Percentiles rank a stretch among this genome's conserved stretches.
phyloP scores from a whole-genome alignment of 106 monocot species.

The Allium sativum region DNA sequence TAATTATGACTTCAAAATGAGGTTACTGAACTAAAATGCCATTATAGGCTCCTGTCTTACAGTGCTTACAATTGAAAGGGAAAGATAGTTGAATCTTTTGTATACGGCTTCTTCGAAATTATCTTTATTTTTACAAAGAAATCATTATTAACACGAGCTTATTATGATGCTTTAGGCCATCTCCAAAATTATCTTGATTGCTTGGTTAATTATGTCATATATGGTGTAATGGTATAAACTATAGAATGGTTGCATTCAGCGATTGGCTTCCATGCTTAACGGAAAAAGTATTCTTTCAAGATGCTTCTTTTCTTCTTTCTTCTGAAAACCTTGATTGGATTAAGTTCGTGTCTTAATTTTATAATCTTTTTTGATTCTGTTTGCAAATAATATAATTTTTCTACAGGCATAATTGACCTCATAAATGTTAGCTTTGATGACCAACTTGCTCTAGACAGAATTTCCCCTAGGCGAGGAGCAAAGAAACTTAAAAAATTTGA shows the following conservation, averaged over 20 bases:
- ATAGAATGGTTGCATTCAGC: too few species aligned
- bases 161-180: too few species aligned
- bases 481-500: slow-evolving; percentile 74
- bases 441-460: slow-evolving; percentile 80
- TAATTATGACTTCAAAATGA: slow-evolving; percentile 28
- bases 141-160: too few species aligned
- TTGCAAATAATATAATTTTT: too few species aligned
- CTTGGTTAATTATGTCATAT: too few species aligned
- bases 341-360: background rate
- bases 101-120: too few species aligned
- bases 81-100: background rate
- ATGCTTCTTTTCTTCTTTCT: background rate
- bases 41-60: background rate
- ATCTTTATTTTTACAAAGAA: too few species aligned
- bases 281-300: background rate
- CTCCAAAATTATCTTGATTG: too few species aligned
- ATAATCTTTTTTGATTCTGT: background rate
- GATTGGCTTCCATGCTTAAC: background rate
- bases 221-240: too few species aligned
- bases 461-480: slow-evolving; percentile 61
- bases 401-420: slow-evolving; percentile 74
- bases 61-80: background rate
- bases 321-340: background rate
- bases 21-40: background rate
- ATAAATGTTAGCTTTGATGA: slow-evolving; percentile 98